Conservation (phyloP, 2,329 filamentous ascomycete genomes). For the Esteya vermicola region DNA sequence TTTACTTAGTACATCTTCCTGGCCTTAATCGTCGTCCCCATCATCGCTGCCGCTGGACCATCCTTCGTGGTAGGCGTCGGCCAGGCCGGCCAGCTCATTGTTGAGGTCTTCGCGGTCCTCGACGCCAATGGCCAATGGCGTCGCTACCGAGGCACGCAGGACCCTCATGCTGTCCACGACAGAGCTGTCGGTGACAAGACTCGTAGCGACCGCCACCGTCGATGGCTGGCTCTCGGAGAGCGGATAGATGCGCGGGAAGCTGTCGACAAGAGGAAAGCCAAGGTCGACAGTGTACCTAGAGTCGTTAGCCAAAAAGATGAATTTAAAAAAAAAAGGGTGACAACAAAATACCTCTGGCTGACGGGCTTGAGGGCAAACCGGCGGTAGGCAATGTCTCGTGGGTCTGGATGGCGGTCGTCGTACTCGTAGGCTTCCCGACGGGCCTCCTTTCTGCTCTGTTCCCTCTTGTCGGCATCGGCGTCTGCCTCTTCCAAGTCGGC, state of each 20-base stretch:
- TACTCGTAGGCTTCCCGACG: constrained; percentile 5
- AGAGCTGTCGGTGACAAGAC: constrained; percentile 59
- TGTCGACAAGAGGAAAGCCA: constrained; percentile 65
- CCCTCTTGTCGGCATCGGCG: constrained; percentile 5
- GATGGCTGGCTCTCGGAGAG: constrained; percentile 19
- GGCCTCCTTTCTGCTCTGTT: not conserved
- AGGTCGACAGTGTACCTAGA: constrained; percentile 37
- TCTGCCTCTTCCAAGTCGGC: constrained; percentile 9
- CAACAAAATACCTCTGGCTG: constrained; percentile 12
- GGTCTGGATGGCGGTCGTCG: constrained; percentile 3
- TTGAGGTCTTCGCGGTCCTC: constrained; percentile 76
- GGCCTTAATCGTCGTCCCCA: constrained; percentile 45
- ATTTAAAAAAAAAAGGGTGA: not conserved
- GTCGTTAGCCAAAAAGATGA: too few relatives aligned
- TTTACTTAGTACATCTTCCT: not conserved
- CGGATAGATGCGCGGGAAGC: constrained; percentile 65
- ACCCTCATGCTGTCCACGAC: constrained; percentile 55
- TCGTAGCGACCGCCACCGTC: constrained; percentile 35
- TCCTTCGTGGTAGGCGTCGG: constrained; percentile 78
- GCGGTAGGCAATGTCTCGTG: constrained; percentile 11
- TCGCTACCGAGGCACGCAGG: constrained; percentile 41
- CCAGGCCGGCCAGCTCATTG: constrained; percentile 68
- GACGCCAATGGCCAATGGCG: constrained; percentile 43
- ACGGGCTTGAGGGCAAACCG: constrained; percentile 14
- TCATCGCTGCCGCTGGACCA: constrained; percentile 68